Conservation (phyloP, 441 rosid genomes). For the Pelargonium australe region DNA sequence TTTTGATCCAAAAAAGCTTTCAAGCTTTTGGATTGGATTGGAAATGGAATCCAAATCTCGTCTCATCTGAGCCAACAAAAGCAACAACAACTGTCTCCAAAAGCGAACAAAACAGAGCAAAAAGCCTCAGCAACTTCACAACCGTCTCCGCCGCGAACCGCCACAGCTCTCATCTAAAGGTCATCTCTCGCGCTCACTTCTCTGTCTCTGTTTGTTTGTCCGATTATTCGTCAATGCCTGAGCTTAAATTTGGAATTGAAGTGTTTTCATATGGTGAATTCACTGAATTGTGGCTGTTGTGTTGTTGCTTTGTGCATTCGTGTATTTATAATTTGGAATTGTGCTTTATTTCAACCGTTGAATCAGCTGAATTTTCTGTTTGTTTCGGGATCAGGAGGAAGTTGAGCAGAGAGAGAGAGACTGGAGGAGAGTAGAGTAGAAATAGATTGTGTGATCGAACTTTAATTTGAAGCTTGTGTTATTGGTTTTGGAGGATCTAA, state of each 20-base stretch:
- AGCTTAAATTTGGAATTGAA: no score
- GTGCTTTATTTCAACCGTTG: not conserved
- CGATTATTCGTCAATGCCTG: no score
- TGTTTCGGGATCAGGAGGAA: not conserved
- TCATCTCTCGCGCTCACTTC: not conserved
- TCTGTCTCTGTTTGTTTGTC: no score
- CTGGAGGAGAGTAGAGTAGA: not conserved
- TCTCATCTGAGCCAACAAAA: no score
- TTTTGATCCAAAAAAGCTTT: no score
- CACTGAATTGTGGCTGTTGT: no score
- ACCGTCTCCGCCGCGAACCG: not conserved
- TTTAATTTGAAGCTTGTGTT: not conserved
- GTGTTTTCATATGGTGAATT: no score
- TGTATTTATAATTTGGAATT: no score
- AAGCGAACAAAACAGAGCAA: not conserved
- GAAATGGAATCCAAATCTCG: not conserved
- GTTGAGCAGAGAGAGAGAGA: not conserved
- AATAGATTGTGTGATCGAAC: not conserved
- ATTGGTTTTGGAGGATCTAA: not conserved
- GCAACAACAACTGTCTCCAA: not conserved
- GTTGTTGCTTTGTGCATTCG: no score
- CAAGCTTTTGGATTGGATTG: not conserved
- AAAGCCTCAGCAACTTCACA: not conserved
- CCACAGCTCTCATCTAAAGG: not conserved
- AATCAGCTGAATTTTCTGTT: not conserved